phyloP scores from a whole-genome alignment of 176 grass and related monocot species.

The Oryza australiensis region DNA sequence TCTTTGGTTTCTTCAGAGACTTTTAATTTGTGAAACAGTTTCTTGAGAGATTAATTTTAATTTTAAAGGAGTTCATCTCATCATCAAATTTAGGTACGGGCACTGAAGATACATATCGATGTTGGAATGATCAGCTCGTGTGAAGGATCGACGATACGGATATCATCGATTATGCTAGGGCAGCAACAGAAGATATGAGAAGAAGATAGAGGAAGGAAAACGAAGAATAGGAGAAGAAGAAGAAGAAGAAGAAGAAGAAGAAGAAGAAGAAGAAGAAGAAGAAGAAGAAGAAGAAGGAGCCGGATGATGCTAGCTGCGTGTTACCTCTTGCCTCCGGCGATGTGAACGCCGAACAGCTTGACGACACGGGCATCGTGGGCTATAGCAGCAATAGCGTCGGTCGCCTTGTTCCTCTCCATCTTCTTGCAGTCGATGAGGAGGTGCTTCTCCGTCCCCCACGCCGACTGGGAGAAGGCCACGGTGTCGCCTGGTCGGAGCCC shows the following conservation, averaged over 20 bases:
- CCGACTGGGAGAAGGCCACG: not conserved
- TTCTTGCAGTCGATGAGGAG: constrained; percentile 53
- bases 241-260: not conserved
- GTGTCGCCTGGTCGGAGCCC: constrained; percentile 62
- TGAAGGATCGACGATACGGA: not conserved
- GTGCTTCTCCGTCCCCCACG: constrained; percentile 43
- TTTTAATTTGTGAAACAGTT: not conserved
- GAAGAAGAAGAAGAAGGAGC: no score
- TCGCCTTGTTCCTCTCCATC: not conserved
- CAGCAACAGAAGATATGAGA: no score
- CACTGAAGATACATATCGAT: not conserved
- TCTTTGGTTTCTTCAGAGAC: not conserved
- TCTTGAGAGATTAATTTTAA: not conserved
- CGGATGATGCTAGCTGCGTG: not conserved
- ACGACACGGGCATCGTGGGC: constrained; percentile 31
- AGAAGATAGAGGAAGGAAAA: not conserved
- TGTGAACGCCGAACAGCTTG: constrained; percentile 61
- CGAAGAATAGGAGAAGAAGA: not conserved
- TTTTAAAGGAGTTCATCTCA: not conserved
- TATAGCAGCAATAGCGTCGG: not conserved
- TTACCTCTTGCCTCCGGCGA: constrained; percentile 42
- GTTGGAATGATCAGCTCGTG: not conserved
- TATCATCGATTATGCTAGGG: not conserved
- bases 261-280: no score
- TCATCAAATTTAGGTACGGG: not conserved